Percentiles rank a stretch among this genome's conserved stretches.
Evolutionary conservation across 2,329 filamentous ascomycete genomes (phyloP).

Genomic region (Epichloe bromicola): DNA sequence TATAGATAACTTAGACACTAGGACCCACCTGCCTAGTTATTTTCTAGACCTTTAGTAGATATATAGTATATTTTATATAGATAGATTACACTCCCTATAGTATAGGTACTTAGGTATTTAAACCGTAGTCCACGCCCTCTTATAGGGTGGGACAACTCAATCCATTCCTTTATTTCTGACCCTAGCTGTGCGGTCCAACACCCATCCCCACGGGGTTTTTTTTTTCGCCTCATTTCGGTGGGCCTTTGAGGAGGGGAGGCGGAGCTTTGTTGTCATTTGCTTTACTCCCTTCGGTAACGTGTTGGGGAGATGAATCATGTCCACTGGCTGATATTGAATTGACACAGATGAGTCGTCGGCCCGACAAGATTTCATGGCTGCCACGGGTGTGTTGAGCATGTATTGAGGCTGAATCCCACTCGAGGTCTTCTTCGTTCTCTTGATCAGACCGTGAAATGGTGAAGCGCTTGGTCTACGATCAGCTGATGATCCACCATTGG

Average conservation of each 20-base stretch:
- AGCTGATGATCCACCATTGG: not conserved
- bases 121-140: no score
- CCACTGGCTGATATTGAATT: not conserved
- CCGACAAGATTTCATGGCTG: not conserved
- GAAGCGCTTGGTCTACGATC: no score
- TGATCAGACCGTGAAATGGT: not conserved
- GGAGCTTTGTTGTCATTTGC: not conserved
- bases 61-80: no score
- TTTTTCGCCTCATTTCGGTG: not conserved
- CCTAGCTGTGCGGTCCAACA: no score
- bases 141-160: no score
- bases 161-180: no score
- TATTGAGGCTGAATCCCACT: not conserved
- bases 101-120: no score
- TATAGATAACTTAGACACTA: no score
- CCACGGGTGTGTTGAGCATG: not conserved
- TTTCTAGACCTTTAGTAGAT: no score
- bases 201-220: constrained; percentile 1
- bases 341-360: not conserved
- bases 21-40: no score
- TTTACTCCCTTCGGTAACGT: no score
- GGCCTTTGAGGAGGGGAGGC: not conserved
- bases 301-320: not conserved
- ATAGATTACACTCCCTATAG: no score
- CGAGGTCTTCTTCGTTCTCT: not conserved